These are phyloP conservation scores for Avena insularis DNA, from an alignment of 176 grass and related monocot genomes.

Conservation along the genomic window DNA sequence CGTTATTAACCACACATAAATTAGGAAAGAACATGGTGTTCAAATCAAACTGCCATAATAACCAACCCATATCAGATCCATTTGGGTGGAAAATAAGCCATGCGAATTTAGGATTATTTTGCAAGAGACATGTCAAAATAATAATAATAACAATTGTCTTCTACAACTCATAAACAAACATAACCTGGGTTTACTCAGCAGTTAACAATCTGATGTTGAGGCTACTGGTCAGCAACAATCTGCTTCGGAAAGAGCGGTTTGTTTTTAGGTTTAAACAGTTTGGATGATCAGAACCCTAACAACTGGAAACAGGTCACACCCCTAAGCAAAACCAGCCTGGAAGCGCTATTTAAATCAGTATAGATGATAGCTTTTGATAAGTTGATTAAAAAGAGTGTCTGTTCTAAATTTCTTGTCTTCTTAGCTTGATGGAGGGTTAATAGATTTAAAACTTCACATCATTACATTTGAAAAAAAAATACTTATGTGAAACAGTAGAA, in stretches of 20 bases:
- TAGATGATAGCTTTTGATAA: background rate
- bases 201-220: background rate
- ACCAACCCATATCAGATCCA: background rate
- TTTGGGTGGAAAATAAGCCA: background rate
- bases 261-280: background rate
- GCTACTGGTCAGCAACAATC: background rate
- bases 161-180: background rate
- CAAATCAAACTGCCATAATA: background rate
- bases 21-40: background rate
- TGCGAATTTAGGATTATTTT: background rate
- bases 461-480: background rate
- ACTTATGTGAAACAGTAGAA: slow-evolving; percentile 11
- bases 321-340: background rate
- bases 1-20: slow-evolving; percentile 4
- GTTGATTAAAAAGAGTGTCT: background rate
- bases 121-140: background rate
- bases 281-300: background rate
- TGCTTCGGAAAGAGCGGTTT: background rate
- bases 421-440: background rate
- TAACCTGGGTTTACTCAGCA: background rate
- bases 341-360: background rate
- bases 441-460: background rate
- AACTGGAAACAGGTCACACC: slow-evolving; percentile 12
- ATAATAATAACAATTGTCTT: background rate
- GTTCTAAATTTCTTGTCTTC: background rate